phyloP scores from a whole-genome alignment of 2,329 filamentous ascomycete species.

The Pseudogymnoascus sp. region DNA sequence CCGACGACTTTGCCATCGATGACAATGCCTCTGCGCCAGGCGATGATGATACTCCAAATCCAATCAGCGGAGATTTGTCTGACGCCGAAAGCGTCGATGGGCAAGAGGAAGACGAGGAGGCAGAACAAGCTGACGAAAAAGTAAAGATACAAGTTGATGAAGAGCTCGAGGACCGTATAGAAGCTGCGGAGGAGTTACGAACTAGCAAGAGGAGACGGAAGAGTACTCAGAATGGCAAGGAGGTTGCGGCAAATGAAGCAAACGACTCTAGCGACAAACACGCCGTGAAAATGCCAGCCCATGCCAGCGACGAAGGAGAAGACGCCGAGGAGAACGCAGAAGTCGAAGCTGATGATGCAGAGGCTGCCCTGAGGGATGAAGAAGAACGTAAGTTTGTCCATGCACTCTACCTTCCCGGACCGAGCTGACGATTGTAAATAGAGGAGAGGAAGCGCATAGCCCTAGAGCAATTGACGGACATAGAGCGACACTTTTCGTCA shows the following conservation, averaged over 20 bases:
- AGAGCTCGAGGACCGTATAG: constrained; percentile 13
- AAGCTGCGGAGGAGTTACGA: neutral
- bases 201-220: neutral
- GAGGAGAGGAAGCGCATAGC: constrained; percentile 73
- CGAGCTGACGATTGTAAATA: constrained; percentile 34
- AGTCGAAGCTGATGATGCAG: constrained; percentile 51
- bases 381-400: constrained; percentile 51
- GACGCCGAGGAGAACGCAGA: constrained; percentile 50
- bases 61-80: constrained; percentile 28
- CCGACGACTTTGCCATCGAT: constrained; percentile 39
- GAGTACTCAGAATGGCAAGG: neutral
- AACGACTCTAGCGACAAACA: neutral
- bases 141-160: constrained; percentile 22
- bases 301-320: constrained; percentile 26
- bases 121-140: constrained; percentile 35
- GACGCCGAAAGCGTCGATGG: constrained; percentile 31
- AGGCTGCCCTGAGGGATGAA: constrained; percentile 52
- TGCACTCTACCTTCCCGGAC: neutral
- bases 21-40: constrained; percentile 38
- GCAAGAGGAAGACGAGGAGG: constrained; percentile 43
- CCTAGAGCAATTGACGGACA: constrained; percentile 67
- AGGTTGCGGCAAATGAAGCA: neutral
- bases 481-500: constrained; percentile 82
- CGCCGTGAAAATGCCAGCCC: neutral
- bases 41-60: constrained; percentile 30